A percentile compares a stretch with the other conserved stretches of the same genome.
Evolutionary conservation across 1,284 basidiomycete genomes (phyloP).

Genomic region (Sporisorium sorghi): DNA sequence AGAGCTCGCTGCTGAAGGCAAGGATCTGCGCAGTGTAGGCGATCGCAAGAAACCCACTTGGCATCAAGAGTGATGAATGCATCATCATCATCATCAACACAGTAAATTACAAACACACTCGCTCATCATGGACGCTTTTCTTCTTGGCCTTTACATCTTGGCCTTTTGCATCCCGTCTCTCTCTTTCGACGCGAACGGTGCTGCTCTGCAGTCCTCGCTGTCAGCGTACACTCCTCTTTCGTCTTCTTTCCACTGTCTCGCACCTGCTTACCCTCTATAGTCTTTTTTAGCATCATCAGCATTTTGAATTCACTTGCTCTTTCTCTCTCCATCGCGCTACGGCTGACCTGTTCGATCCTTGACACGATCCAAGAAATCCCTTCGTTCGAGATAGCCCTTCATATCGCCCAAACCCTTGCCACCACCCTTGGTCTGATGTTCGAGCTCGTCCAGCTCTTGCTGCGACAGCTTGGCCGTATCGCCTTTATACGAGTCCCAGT

Average conservation of each 20-base stretch:
- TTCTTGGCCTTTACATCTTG: neutral
- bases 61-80: slow-evolving; percentile 35
- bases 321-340: slow-evolving; percentile 7
- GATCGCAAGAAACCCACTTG: slow-evolving; percentile 56
- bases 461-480: slow-evolving; percentile 41
- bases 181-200: neutral
- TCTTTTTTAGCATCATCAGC: neutral
- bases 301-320: slow-evolving; percentile 10
- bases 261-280: neutral
- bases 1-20: slow-evolving; percentile 56
- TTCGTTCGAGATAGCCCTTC: slow-evolving; percentile 65
- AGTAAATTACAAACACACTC: too few relatives aligned
- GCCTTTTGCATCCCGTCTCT: neutral
- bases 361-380: slow-evolving; percentile 66
- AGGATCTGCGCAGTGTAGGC: slow-evolving; percentile 46
- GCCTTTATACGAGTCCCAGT: slow-evolving; percentile 58
- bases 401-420: slow-evolving; percentile 62
- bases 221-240: neutral
- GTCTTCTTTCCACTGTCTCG: neutral
- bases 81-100: neutral
- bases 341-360: slow-evolving; percentile 43
- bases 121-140: slow-evolving; percentile 16
- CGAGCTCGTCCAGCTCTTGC: slow-evolving; percentile 63
- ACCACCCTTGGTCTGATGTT: slow-evolving; percentile 65
- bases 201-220: neutral